Evolutionary conservation across 169 alveolate genomes (phyloP).

Genomic region (Plasmodium yoelii): DNA sequence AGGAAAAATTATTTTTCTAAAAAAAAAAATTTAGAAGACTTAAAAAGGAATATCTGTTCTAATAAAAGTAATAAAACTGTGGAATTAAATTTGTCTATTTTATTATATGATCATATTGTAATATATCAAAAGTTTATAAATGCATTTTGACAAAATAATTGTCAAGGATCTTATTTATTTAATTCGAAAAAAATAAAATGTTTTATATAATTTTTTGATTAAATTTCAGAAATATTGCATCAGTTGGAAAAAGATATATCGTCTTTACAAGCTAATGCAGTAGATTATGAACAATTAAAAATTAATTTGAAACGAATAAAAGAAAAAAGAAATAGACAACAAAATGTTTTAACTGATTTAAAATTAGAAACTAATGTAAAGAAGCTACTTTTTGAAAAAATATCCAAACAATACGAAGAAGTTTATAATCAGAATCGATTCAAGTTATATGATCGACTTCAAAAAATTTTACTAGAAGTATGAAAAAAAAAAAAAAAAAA

Average conservation of each 20-base stretch:
- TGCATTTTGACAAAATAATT: no score
- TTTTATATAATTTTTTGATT: no score
- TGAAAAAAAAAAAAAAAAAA: not conserved
- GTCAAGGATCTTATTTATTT: not conserved
- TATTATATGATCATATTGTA: not conserved
- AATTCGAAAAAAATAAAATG: not conserved
- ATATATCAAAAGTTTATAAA: no score
- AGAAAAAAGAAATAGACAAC: slow-evolving; percentile 68
- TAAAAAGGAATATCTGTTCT: slow-evolving; percentile 23
- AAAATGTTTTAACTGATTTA: slow-evolving; percentile 42
- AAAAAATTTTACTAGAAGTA: slow-evolving; percentile 54
- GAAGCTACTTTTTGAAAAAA: slow-evolving; percentile 38
- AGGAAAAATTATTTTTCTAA: slow-evolving; percentile 45
- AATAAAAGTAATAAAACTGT: slow-evolving; percentile 26
- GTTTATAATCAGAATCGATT: slow-evolving; percentile 16
- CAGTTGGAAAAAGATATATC: slow-evolving; percentile 28
- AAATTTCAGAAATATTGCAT: slow-evolving; percentile 24
- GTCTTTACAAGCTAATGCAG: slow-evolving; percentile 16
- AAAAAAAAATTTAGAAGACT: slow-evolving; percentile 38
- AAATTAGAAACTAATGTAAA: slow-evolving; percentile 53
- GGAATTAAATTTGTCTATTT: not conserved
- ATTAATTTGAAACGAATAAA: slow-evolving; percentile 27
- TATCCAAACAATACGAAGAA: slow-evolving; percentile 25
- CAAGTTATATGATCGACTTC: slow-evolving; percentile 33
- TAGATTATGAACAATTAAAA: slow-evolving; percentile 60